A percentile compares a stretch with the other conserved stretches of the same genome.
Evolutionary conservation across 805 yeast genomes (phyloP).

Genomic region (Ogataea henricii): DNA sequence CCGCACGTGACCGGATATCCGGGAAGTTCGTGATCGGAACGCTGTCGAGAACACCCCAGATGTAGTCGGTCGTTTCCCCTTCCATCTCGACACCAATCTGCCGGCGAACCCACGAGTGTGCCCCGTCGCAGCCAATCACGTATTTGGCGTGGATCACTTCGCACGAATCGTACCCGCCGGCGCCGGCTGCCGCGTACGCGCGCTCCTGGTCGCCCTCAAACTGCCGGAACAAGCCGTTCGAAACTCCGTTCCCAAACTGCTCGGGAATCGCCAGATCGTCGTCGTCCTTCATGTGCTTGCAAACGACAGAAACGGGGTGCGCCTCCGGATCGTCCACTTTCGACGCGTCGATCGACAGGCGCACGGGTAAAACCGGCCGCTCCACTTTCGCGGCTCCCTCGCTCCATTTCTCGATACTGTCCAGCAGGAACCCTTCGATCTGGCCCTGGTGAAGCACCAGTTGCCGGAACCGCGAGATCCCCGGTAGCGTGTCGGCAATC

Average conservation of each 20-base stretch:
- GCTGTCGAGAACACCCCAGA: slow-evolving; percentile 41
- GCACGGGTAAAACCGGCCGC: slow-evolving; percentile 24
- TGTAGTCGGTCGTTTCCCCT: slow-evolving; percentile 38
- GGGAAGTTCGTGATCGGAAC: slow-evolving; percentile 40
- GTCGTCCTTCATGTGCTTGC: slow-evolving; percentile 21
- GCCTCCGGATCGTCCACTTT: slow-evolving; percentile 40
- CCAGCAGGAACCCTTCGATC: slow-evolving; percentile 32
- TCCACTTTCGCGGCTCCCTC: slow-evolving; percentile 21
- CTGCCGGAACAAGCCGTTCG: slow-evolving; percentile 29
- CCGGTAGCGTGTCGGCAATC: slow-evolving; percentile 32
- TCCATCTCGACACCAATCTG: slow-evolving; percentile 36
- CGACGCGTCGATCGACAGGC: slow-evolving; percentile 22
- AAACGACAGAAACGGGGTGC: slow-evolving; percentile 40
- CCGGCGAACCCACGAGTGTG: slow-evolving; percentile 38
- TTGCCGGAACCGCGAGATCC: slow-evolving; percentile 34
- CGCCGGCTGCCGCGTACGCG: slow-evolving; percentile 16
- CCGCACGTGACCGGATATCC: slow-evolving; percentile 36
- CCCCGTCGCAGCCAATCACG: slow-evolving; percentile 37
- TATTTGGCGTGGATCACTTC: slow-evolving; percentile 35
- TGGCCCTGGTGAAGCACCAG: slow-evolving; percentile 36
- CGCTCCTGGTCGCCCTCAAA: slow-evolving; percentile 32
- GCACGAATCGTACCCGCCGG: slow-evolving; percentile 10
- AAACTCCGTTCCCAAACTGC: slow-evolving; percentile 8
- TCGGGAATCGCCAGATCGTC: slow-evolving; percentile 13
- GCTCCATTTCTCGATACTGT: slow-evolving; percentile 28